A percentile compares a stretch with the other conserved stretches of the same genome.
Evolutionary conservation across 306 rosid genomes (phyloP).

Genomic region (barrel medic (Medicago truncatula)): DNA sequence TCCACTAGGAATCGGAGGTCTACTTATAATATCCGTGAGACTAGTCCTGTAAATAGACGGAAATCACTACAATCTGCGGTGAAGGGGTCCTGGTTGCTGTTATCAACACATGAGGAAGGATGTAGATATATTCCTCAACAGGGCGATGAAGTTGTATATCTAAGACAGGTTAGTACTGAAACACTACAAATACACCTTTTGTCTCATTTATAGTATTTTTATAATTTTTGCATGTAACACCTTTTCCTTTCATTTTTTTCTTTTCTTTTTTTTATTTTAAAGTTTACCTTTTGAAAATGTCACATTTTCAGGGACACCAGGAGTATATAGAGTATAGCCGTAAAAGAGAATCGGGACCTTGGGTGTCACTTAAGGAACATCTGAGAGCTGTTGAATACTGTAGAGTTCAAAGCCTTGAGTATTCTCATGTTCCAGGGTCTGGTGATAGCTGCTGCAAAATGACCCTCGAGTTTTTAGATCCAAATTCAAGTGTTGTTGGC

Average conservation of each 20-base stretch:
- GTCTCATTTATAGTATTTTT: slow-evolving; percentile 29
- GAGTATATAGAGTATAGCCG: slow-evolving; percentile 72
- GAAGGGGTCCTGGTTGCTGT: slow-evolving; percentile 84
- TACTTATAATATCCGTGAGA: slow-evolving; percentile 57
- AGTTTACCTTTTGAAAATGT: slow-evolving; percentile 33
- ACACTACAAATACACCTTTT: slow-evolving; percentile 22
- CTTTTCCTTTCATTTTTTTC: slow-evolving; percentile 5
- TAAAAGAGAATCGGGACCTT: slow-evolving; percentile 75
- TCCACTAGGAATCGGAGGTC: slow-evolving; percentile 82
- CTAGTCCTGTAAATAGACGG: slow-evolving; percentile 63
- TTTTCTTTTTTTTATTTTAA: background rate
- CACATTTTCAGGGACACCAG: slow-evolving; percentile 82
- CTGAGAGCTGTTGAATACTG: slow-evolving; percentile 84
- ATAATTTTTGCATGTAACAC: background rate
- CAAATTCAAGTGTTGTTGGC: slow-evolving; percentile 60
- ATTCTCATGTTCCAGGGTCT: slow-evolving; percentile 84
- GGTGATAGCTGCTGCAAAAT: slow-evolving; percentile 99
- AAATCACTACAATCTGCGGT: slow-evolving; percentile 60
- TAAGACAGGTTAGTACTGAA: slow-evolving; percentile 76
- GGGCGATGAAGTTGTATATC: slow-evolving; percentile 91
- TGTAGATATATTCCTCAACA: slow-evolving; percentile 93
- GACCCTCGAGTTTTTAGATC: slow-evolving; percentile 80
- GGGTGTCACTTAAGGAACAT: slow-evolving; percentile 65
- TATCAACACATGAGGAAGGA: slow-evolving; percentile 84
- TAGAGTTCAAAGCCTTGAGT: slow-evolving; percentile 70